Base-by-base conservation (phyloP, 1,284 basidiomycete species). In the Trametes polyzona region DNA sequence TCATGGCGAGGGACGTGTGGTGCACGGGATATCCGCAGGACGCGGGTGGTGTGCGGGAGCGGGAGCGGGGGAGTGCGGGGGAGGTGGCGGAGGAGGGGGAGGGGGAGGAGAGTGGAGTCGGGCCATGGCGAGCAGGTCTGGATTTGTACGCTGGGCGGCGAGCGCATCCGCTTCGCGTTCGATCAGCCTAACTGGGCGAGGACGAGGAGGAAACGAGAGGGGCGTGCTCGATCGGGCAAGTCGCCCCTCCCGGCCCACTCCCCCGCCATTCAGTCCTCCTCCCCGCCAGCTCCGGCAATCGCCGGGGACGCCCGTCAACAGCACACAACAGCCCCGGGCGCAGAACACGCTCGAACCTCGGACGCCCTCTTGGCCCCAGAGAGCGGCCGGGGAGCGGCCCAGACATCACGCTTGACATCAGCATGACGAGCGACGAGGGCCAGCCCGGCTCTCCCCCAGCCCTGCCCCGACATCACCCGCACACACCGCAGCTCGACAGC, bases 121-220 rank as follows among this genome's bases (percentile, higher is more conserved):
- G 40, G 49, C 30, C 52, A 57, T 47, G 51, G 52, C 24, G 43
- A 26, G 53, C 36, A 23, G 16, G 44, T 30, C 57, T 61, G 51
- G 58, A 58, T 66, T 66, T 68, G 67, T 66, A 68, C 47, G 62
- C 26, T 46, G 50, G 52, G 62, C 52, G 61, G 54, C 42, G 57
- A 57, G 58, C 58, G 62, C 63, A 64, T 62, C 53, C 56, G 57
- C 51, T 35, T n/a, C 27, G 26, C 52, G 50, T 57, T 58, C 61
- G 58, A 65, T 63, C 63, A 62, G 50, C 60, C 67, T 52, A 52
- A 59, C 65, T 52, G 55, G 64, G 66, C 55, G 55, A 52, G 58
- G 52, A 61, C 56, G 54, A 55, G 50, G 43, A 58, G 59, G 63
- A 68, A 68, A 64, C 63, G 61, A 52, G 54, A 59, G 55, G 62